Percentiles rank a stretch among this genome's conserved stretches.
Evolutionary conservation across 352 stramenopile species (phyloP).

Genomic region (Phytophthora pini): DNA sequence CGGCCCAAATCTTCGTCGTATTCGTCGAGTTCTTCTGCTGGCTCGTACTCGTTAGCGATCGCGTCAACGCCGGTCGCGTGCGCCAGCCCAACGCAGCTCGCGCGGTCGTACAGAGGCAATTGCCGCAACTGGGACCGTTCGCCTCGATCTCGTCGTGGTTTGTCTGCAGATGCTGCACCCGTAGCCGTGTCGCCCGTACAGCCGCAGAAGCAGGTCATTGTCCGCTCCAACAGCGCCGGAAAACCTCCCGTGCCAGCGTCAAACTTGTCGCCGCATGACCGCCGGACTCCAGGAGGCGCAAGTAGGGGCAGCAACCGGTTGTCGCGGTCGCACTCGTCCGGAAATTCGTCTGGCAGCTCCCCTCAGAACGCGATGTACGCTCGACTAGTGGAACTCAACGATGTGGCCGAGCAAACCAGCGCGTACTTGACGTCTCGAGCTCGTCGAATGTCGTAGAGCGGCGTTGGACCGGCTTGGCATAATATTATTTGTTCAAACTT

Average conservation of each 20-base stretch:
- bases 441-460: slow-evolving; percentile 24
- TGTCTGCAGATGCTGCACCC: slow-evolving; percentile 5
- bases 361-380: slow-evolving; percentile 33
- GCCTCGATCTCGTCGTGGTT: slow-evolving; percentile 1
- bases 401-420: slow-evolving; percentile 52
- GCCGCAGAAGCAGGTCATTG: not conserved
- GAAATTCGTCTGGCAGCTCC: slow-evolving; percentile 13
- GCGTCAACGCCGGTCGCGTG: not conserved
- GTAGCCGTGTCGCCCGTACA: slow-evolving; percentile 9
- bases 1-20: slow-evolving; percentile 30
- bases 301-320: slow-evolving; percentile 14
- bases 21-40: slow-evolving; percentile 23
- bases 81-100: slow-evolving; percentile 7
- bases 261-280: slow-evolving; percentile 14
- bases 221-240: slow-evolving; percentile 16
- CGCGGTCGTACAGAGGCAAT: slow-evolving; percentile 23
- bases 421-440: slow-evolving; percentile 33
- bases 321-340: slow-evolving; percentile 23
- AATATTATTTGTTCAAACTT: slow-evolving; percentile 9
- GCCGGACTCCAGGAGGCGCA: slow-evolving; percentile 5
- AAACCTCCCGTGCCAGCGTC: slow-evolving; percentile 23
- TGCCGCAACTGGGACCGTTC: slow-evolving; percentile 27
- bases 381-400: slow-evolving; percentile 52
- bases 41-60: slow-evolving; percentile 25
- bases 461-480: not conserved